These are phyloP conservation scores for Globisporangium spiculum DNA, from an alignment of 352 stramenopile genomes.

Conservation along the genomic window DNA sequence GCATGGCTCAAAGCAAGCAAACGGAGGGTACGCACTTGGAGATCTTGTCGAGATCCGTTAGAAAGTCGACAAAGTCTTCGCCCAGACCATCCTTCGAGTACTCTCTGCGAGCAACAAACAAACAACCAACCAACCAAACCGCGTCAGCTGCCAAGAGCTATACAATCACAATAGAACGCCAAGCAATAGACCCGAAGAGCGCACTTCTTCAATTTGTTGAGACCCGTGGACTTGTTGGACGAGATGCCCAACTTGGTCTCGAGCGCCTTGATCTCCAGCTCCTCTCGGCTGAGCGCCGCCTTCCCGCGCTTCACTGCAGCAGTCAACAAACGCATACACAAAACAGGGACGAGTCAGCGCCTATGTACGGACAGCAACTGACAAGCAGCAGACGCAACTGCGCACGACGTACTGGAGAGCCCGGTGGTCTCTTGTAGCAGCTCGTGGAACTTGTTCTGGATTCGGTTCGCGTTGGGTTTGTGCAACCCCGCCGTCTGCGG, in stretches of 20 bases:
- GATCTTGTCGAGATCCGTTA: slow-evolving; percentile 67
- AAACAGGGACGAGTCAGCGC: background rate
- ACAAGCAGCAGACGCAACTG: background rate
- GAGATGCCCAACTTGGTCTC: slow-evolving; percentile 63
- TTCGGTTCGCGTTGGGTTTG: slow-evolving; percentile 13
- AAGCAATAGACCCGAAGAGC: background rate
- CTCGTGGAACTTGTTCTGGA: slow-evolving; percentile 81
- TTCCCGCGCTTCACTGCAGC: slow-evolving; percentile 23
- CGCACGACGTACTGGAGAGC: slow-evolving; percentile 24
- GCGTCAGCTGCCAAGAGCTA: background rate
- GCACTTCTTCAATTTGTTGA: slow-evolving; percentile 73
- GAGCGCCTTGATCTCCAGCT: slow-evolving; percentile 71
- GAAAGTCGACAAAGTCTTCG: slow-evolving; percentile 81
- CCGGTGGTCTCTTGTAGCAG: slow-evolving; percentile 66
- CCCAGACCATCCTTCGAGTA: slow-evolving; percentile 77
- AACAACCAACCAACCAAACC: background rate
- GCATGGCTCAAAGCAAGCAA: background rate
- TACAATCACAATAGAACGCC: background rate
- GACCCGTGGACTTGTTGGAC: slow-evolving; percentile 38
- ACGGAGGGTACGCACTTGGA: slow-evolving; percentile 39
- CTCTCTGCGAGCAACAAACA: slow-evolving; percentile 37
- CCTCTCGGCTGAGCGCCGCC: slow-evolving; percentile 33
- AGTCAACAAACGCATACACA: background rate
- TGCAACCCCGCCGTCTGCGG: slow-evolving; percentile 10
- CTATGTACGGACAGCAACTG: background rate